Conservation (phyloP, 148 eudicot genomes). For the Chenopodium suecicum region DNA sequence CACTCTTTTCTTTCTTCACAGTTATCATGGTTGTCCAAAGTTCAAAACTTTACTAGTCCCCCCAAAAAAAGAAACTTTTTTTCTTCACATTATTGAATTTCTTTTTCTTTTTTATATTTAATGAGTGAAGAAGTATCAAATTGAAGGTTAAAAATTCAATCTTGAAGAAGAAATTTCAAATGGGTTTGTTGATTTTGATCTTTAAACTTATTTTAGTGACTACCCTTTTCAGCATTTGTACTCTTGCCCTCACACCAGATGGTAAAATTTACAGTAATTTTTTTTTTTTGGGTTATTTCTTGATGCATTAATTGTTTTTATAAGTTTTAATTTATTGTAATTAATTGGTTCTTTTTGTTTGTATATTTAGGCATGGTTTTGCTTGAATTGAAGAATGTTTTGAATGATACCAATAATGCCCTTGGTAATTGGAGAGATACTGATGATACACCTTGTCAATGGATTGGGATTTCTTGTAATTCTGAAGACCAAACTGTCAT, state of each 20-base stretch:
- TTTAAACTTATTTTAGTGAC: constrained; percentile 36
- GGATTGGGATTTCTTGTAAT: constrained; percentile 89
- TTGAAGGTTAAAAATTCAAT: constrained; percentile 15
- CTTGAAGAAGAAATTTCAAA: constrained; percentile 32
- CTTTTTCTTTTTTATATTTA: background rate
- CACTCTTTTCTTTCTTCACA: constrained; percentile 19
- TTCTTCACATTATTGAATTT: background rate
- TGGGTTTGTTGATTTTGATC: constrained; percentile 43
- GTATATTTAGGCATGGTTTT: constrained; percentile 51
- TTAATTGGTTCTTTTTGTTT: background rate
- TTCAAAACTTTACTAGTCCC: constrained; percentile 22
- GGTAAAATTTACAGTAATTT: constrained; percentile 38
- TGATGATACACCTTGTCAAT: constrained; percentile 78
- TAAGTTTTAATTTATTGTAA: background rate
- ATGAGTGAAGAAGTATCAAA: background rate
- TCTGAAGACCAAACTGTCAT: constrained; percentile 60
- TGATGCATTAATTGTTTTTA: background rate
- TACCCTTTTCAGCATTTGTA: constrained; percentile 53
- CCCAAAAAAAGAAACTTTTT: too few species aligned
- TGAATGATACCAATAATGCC: constrained; percentile 71
- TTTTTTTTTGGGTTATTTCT: background rate
- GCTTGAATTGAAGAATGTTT: constrained; percentile 67
- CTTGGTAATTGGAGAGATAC: constrained; percentile 72
- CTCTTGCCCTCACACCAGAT: constrained; percentile 76
- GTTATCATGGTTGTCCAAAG: constrained; percentile 27